Percentiles rank a stretch among this genome's conserved stretches.
Evolutionary conservation across 495 filamentous ascomycete species (phyloP).

Genomic region (Tuber brumale): DNA sequence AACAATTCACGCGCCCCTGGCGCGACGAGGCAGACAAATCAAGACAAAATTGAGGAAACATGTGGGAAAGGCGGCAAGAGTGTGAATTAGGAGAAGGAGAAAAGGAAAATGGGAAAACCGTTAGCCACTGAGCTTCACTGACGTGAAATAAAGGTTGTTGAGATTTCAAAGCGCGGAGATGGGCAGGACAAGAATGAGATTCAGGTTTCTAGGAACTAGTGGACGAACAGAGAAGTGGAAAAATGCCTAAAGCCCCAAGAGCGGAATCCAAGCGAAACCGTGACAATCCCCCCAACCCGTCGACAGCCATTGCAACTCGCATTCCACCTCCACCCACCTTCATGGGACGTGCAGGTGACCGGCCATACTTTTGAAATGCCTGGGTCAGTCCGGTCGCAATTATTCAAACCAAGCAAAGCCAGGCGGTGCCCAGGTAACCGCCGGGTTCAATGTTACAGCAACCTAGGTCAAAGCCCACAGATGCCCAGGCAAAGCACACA

Average conservation of each 20-base stretch:
- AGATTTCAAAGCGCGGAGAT: neutral
- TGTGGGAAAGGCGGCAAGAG: too few species aligned
- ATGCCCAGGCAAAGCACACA: too few species aligned
- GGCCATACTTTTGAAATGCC: too few species aligned
- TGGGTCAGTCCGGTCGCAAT: too few species aligned
- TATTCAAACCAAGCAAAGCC: too few species aligned
- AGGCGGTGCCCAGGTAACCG: too few species aligned
- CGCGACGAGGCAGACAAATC: neutral
- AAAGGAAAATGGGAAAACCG: neutral
- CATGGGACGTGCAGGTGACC: too few species aligned
- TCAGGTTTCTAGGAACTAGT: neutral
- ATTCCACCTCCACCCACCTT: constrained; percentile 13
- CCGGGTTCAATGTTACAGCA: too few species aligned
- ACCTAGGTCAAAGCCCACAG: too few species aligned
- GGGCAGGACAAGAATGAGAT: neutral
- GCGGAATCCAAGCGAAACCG: constrained; percentile 12
- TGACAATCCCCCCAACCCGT: constrained; percentile 28
- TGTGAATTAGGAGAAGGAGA: too few species aligned
- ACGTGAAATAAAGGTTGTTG: neutral
- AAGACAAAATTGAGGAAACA: too few species aligned
- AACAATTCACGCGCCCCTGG: neutral
- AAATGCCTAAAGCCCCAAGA: neutral
- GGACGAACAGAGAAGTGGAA: neutral
- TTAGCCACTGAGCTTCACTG: neutral
- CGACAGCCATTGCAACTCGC: constrained; percentile 2